phyloP scores from a whole-genome alignment of 208 protist species.

The Wallacemonas sp. region DNA sequence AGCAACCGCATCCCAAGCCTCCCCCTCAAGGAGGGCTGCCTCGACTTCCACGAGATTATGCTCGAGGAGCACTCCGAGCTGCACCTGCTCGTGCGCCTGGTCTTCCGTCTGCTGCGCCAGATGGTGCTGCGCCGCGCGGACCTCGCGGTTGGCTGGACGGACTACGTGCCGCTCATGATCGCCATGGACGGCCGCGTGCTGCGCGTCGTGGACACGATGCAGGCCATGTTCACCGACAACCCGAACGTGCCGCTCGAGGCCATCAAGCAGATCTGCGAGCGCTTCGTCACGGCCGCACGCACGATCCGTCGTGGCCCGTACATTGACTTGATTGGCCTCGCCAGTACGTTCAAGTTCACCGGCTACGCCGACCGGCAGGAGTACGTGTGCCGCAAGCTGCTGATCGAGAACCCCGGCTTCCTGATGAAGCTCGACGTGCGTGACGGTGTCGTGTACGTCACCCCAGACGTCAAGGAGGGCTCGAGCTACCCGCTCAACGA shows the following conservation, averaged over 20 bases:
- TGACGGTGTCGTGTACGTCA: slow-evolving; percentile 31
- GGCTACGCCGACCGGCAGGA: slow-evolving; percentile 57
- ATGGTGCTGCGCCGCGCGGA: slow-evolving; percentile 38
- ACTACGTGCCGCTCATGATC: slow-evolving; percentile 59
- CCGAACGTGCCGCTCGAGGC: slow-evolving; percentile 29
- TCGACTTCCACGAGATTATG: slow-evolving; percentile 37
- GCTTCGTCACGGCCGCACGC: slow-evolving; percentile 40
- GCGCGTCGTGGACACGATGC: slow-evolving; percentile 58
- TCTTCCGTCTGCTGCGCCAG: slow-evolving; percentile 58
- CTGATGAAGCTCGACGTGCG: slow-evolving; percentile 40
- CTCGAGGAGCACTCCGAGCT: slow-evolving; percentile 49
- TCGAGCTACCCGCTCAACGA: slow-evolving; percentile 23
- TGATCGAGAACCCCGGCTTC: slow-evolving; percentile 53
- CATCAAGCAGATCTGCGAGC: slow-evolving; percentile 39
- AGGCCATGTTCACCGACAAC: slow-evolving; percentile 72
- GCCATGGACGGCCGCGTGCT: slow-evolving; percentile 50
- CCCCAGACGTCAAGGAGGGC: slow-evolving; percentile 10
- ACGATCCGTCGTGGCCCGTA: slow-evolving; percentile 39
- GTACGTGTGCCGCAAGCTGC: slow-evolving; percentile 57
- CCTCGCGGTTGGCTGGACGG: slow-evolving; percentile 42
- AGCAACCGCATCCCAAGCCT: slow-evolving; percentile 20
- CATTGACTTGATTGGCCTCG: slow-evolving; percentile 52
- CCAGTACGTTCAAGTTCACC: slow-evolving; percentile 51
- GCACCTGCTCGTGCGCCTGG: slow-evolving; percentile 58
- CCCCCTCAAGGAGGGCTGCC: slow-evolving; percentile 34